Evolutionary conservation across 2,329 filamentous ascomycete species (phyloP).

Genomic region (Didymellaceae sp.): DNA sequence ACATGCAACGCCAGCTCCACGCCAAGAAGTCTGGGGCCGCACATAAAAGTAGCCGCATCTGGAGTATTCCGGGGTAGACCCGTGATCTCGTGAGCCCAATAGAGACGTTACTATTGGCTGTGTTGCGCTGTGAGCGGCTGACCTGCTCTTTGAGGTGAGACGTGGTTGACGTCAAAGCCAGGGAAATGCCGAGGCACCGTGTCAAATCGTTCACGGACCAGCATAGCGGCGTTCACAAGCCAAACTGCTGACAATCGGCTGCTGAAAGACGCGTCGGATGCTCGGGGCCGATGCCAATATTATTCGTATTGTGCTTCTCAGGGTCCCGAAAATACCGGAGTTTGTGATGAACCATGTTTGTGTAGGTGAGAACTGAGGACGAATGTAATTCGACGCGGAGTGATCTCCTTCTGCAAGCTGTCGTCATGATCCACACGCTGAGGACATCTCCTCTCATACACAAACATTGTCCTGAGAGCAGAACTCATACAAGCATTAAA

Average conservation of each 20-base stretch:
- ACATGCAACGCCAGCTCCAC: conserved; percentile 41
- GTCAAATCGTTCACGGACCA: conserved; percentile 7
- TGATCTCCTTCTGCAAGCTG: not conserved
- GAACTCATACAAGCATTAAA: not conserved
- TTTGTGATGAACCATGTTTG: not conserved
- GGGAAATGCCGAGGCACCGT: conserved; percentile 37
- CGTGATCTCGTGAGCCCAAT: conserved; percentile 42
- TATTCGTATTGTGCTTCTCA: not conserved
- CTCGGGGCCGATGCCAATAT: not conserved
- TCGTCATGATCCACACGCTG: conserved; percentile 5
- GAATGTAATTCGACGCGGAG: not conserved
- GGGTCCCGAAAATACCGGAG: not conserved
- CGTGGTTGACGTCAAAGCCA: conserved; percentile 38
- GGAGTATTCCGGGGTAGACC: conserved; percentile 29
- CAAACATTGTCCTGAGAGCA: too few species aligned
- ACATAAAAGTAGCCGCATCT: conserved; percentile 36
- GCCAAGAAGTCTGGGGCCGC: conserved; percentile 40
- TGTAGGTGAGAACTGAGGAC: too few species aligned
- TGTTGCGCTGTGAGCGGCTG: conserved; percentile 16
- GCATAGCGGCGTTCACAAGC: conserved; percentile 14
- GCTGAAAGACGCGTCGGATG: conserved; percentile 3
- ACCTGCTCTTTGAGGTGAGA: conserved; percentile 34
- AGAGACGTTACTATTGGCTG: conserved; percentile 36
- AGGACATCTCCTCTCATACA: not conserved
- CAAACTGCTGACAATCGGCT: conserved; percentile 17